A percentile compares a stretch with the other conserved stretches of the same genome.
These are phyloP conservation scores for Zygosaccharomyces pseudobailii DNA, from an alignment of 1,139 yeast species.

Conservation along the genomic window DNA sequence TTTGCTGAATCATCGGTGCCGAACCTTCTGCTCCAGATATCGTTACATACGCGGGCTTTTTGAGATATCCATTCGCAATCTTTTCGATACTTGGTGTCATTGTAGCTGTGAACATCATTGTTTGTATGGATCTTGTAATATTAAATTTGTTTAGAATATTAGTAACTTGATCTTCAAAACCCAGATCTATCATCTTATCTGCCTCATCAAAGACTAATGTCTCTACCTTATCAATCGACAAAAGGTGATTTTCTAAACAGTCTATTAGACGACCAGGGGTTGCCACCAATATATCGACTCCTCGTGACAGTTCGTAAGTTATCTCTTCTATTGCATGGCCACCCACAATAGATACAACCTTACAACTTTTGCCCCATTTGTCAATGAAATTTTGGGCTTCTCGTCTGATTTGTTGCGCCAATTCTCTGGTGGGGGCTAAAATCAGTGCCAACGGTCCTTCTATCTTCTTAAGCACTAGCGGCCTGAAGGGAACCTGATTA, in stretches of 20 bases:
- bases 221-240: slow-evolving; percentile 57
- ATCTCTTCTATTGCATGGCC: slow-evolving; percentile 85
- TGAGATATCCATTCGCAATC: slow-evolving; percentile 57
- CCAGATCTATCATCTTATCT: slow-evolving; percentile 91
- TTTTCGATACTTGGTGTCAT: slow-evolving; percentile 71
- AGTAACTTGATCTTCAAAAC: slow-evolving; percentile 78
- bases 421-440: slow-evolving; percentile 88
- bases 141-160: slow-evolving; percentile 43
- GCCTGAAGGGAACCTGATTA: slow-evolving; percentile 38
- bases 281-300: slow-evolving; percentile 81
- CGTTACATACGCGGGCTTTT: slow-evolving; percentile 56
- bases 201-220: slow-evolving; percentile 87
- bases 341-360: slow-evolving; percentile 72
- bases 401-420: slow-evolving; percentile 76
- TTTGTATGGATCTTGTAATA: slow-evolving; percentile 42
- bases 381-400: slow-evolving; percentile 55
- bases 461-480: slow-evolving; percentile 36
- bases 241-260: slow-evolving; percentile 60
- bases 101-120: slow-evolving; percentile 94
- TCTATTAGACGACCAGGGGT: slow-evolving; percentile 92
- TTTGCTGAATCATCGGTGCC: slow-evolving; percentile 36
- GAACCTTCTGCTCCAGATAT: slow-evolving; percentile 64
- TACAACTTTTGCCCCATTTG: slow-evolving; percentile 39
- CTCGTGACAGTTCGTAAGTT: slow-evolving; percentile 51
- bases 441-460: slow-evolving; percentile 68